Evolutionary conservation across 495 filamentous ascomycete species (phyloP).

Genomic region (Copromyces sp.): DNA sequence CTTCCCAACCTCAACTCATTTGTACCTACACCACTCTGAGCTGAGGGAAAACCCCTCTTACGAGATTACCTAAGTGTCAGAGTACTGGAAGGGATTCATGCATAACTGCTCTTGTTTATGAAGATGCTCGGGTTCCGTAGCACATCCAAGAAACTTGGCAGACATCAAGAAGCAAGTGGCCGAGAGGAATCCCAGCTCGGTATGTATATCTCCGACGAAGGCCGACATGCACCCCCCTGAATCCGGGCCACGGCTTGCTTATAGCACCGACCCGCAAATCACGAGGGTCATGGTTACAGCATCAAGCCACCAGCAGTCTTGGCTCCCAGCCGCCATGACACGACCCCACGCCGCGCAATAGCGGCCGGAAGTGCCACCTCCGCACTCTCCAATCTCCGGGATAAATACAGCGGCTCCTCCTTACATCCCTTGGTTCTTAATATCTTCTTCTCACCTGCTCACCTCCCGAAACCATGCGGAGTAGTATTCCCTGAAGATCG

Average conservation of each 20-base stretch:
- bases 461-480: background rate
- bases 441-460: background rate
- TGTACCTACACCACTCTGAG: background rate
- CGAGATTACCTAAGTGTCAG: too few species aligned
- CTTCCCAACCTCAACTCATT: too few species aligned
- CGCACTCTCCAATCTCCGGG: slow-evolving; percentile 15
- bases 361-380: slow-evolving; percentile 11
- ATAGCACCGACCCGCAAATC: background rate
- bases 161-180: background rate
- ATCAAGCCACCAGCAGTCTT: background rate
- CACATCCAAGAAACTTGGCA: too few species aligned
- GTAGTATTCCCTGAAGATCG: background rate
- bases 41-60: background rate
- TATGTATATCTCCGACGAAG: background rate
- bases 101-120: background rate
- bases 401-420: slow-evolving; percentile 12
- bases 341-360: background rate
- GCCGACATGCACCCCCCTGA: background rate
- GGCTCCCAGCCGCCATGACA: background rate
- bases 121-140: background rate
- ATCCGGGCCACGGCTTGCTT: background rate
- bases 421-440: background rate
- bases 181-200: background rate
- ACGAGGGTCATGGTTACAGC: background rate
- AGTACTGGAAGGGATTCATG: background rate